A percentile compares a stretch with the other conserved stretches of the same genome.
These are phyloP conservation scores for Breviolum minutum DNA, from an alignment of 73 alveolate species.

Conservation along the genomic window DNA sequence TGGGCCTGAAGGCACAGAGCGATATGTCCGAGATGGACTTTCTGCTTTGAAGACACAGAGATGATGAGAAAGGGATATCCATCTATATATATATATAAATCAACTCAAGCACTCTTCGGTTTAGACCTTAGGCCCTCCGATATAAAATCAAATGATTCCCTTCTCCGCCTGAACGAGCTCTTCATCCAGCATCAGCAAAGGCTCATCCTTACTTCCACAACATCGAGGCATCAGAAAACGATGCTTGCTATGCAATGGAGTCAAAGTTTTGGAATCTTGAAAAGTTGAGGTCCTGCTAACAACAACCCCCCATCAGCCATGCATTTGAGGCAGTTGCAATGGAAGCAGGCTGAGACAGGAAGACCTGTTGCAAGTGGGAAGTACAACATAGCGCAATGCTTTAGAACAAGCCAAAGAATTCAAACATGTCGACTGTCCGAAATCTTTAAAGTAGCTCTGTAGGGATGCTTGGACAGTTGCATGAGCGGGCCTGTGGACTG, in stretches of 20 bases:
- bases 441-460: background rate
- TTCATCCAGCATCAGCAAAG: constrained; percentile 66
- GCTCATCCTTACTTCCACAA: constrained; percentile 25
- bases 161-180: constrained; percentile 12
- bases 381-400: background rate
- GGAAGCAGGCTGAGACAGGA: constrained; percentile 71
- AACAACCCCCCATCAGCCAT: background rate
- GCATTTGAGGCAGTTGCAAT: background rate
- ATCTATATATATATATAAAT: background rate
- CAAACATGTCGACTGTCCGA: too few relatives aligned
- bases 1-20: background rate
- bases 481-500: constrained; percentile 11
- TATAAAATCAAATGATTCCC: background rate
- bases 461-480: constrained; percentile 47
- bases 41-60: background rate
- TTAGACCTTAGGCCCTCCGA: too few relatives aligned
- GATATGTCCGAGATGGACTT: background rate
- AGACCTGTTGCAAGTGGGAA: background rate
- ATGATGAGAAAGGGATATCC: too few relatives aligned
- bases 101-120: too few relatives aligned
- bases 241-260: too few relatives aligned
- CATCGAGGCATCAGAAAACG: background rate
- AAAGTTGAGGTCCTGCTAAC: too few relatives aligned
- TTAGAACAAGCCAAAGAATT: background rate
- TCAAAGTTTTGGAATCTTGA: too few relatives aligned